phyloP scores from a whole-genome alignment of 2,329 filamentous ascomycete species.

The Ophiosphaerella narmari region DNA sequence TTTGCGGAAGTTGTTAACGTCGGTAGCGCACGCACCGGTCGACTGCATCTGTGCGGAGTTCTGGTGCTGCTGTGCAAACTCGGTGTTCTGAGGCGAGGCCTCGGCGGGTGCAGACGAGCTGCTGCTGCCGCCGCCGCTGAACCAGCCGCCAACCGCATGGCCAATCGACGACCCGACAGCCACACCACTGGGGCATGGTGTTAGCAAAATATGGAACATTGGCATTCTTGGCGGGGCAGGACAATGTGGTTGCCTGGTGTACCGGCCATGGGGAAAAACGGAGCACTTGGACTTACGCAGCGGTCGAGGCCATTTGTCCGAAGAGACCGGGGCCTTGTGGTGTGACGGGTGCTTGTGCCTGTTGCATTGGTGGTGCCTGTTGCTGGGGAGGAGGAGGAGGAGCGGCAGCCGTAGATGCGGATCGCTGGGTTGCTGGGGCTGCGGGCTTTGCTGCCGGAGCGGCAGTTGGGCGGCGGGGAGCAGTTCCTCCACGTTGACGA shows the following conservation, averaged over 20 bases:
- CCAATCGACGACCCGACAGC: conserved; percentile 94
- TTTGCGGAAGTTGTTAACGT: conserved; percentile 84
- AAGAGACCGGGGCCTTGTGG: conserved; percentile 81
- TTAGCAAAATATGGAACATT: not conserved
- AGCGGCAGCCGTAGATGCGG: conserved; percentile 68
- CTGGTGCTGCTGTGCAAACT: conserved; percentile 31
- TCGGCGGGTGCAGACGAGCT: conserved; percentile 61
- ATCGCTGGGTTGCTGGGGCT: conserved; percentile 64
- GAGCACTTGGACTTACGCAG: conserved; percentile 73
- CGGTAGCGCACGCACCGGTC: conserved; percentile 66
- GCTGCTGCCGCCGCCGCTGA: conserved; percentile 76
- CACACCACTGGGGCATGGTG: conserved; percentile 71
- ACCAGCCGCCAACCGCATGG: conserved; percentile 89
- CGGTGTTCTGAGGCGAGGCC: conserved; percentile 42
- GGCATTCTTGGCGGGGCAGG: no score
- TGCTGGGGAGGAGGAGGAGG: conserved; percentile 54
- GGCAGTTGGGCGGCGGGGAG: conserved; percentile 48
- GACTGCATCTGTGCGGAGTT: conserved; percentile 46
- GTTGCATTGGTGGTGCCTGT: conserved; percentile 57
- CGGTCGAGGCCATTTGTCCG: conserved; percentile 96
- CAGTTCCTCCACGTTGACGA: conserved; percentile 55
- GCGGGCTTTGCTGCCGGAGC: conserved; percentile 47
- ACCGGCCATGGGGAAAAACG: not conserved
- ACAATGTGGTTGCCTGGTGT: not conserved
- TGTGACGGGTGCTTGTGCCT: conserved; percentile 42